Conservation (phyloP, 1,284 basidiomycete genomes). For the Ustilago nuda region DNA sequence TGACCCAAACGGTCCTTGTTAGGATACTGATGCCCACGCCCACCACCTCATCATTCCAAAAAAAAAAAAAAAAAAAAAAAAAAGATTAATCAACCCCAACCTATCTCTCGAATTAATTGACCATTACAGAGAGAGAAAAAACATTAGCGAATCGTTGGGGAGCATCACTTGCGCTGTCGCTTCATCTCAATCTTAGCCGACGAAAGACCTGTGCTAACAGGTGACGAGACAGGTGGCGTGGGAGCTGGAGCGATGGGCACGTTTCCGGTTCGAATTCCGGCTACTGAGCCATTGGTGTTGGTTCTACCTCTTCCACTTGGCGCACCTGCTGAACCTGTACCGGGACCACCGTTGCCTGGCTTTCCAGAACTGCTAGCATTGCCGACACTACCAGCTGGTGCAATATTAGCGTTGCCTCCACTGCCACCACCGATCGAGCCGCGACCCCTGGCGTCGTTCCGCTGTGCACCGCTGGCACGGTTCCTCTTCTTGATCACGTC, state of each 20-base stretch:
- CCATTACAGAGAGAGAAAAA: conserved; percentile 6
- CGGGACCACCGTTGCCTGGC: conserved; percentile 1
- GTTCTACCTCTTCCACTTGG: conserved; percentile 8
- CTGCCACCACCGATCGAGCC: conserved; percentile 16
- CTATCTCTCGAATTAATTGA: neutral
- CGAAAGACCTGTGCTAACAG: conserved; percentile 33
- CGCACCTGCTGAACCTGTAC: neutral
- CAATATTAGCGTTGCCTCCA: conserved; percentile 27
- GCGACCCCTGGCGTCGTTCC: conserved; percentile 30
- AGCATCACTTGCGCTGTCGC: conserved; percentile 42
- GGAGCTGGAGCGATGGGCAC: conserved; percentile 51
- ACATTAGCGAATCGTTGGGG: neutral
- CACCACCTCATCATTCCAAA: conserved; percentile 70
- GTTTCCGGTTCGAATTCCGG: conserved; percentile 49
- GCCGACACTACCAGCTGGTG: conserved; percentile 23
- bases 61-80: conserved; percentile 67
- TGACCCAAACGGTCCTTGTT: conserved; percentile 75
- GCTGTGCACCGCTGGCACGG: conserved; percentile 52
- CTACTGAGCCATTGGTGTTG: conserved; percentile 35
- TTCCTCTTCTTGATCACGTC: conserved; percentile 95
- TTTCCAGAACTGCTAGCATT: conserved; percentile 14
- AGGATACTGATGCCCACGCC: conserved; percentile 74
- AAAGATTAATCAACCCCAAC: conserved; percentile 77
- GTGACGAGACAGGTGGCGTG: conserved; percentile 45
- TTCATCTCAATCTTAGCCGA: conserved; percentile 46